Conservation (phyloP, 1,139 yeast species). For the Debaryomyces nepalensis region DNA sequence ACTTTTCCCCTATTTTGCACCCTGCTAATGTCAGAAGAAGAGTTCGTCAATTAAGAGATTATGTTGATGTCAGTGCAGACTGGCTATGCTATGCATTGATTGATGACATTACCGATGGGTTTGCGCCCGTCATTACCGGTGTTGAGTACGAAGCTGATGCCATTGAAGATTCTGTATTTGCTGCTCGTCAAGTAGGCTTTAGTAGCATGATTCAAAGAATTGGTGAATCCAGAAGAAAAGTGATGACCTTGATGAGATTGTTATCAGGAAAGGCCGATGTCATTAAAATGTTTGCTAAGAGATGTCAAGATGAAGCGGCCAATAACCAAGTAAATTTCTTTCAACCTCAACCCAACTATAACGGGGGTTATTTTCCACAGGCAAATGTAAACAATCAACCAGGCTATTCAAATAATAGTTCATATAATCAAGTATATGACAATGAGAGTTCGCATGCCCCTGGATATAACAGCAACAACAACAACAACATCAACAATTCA, state of each 20-base stretch:
- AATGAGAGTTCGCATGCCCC: slow-evolving; percentile 28
- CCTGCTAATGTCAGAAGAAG: slow-evolving; percentile 89
- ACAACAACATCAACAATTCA: slow-evolving; percentile 9
- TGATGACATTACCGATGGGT: slow-evolving; percentile 93
- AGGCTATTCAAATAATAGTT: slow-evolving; percentile 10
- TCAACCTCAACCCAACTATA: slow-evolving; percentile 13
- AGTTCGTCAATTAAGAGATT: slow-evolving; percentile 86
- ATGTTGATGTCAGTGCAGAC: slow-evolving; percentile 85
- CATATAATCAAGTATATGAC: slow-evolving; percentile 20
- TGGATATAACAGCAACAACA: slow-evolving; percentile 14
- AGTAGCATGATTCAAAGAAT: slow-evolving; percentile 76
- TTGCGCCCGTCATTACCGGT: slow-evolving; percentile 86
- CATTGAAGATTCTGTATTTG: slow-evolving; percentile 74
- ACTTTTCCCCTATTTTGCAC: slow-evolving; percentile 79
- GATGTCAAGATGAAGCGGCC: slow-evolving; percentile 77
- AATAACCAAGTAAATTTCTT: slow-evolving; percentile 7
- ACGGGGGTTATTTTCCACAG: slow-evolving; percentile 10
- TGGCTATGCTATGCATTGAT: slow-evolving; percentile 94
- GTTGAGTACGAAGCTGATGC: slow-evolving; percentile 92
- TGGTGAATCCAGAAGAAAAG: slow-evolving; percentile 87
- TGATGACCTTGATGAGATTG: slow-evolving; percentile 89
- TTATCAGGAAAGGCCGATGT: slow-evolving; percentile 96
- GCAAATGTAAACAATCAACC: not conserved
- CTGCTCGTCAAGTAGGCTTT: slow-evolving; percentile 54
- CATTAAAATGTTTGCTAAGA: slow-evolving; percentile 93